Percentiles rank a stretch among this genome's conserved stretches.
Evolutionary conservation across 2,329 filamentous ascomycete genomes (phyloP).

Genomic region (Coniochaeta prunicola): DNA sequence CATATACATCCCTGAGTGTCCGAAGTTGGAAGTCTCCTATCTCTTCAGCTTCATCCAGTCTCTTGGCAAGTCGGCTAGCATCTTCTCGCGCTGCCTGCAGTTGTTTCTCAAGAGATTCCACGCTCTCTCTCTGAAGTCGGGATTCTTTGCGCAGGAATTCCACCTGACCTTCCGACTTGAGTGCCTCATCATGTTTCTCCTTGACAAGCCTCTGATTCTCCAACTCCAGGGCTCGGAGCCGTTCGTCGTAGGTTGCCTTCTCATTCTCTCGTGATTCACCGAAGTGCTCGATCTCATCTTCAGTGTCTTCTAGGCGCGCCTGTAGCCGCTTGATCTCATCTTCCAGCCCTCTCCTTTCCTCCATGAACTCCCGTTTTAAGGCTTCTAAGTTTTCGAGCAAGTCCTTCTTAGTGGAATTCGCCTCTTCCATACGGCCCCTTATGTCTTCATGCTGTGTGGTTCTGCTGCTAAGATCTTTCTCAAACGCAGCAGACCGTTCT

Average conservation of each 20-base stretch:
- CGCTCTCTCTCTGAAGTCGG: conserved; percentile 50
- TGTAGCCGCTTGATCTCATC: conserved; percentile 71
- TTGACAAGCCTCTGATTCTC: conserved; percentile 61
- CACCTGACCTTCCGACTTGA: conserved; percentile 54
- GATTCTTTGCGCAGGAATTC: conserved; percentile 56
- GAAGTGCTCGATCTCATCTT: conserved; percentile 85
- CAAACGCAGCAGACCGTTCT: conserved; percentile 57
- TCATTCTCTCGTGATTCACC: conserved; percentile 79
- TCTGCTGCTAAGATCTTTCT: conserved; percentile 60
- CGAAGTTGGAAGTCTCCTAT: conserved; percentile 42
- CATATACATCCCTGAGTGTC: conserved; percentile 51
- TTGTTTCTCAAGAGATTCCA: conserved; percentile 50
- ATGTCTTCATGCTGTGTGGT: conserved; percentile 52
- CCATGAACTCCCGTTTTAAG: conserved; percentile 78
- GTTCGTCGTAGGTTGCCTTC: conserved; percentile 62
- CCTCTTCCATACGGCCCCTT: conserved; percentile 71
- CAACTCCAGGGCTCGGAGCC: conserved; percentile 58
- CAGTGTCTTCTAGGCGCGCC: conserved; percentile 74
- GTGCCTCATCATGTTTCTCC: conserved; percentile 47
- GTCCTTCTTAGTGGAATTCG: conserved; percentile 86
- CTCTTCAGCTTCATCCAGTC: conserved; percentile 43
- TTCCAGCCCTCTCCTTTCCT: conserved; percentile 77
- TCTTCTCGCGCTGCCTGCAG: conserved; percentile 49
- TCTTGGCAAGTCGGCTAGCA: conserved; percentile 40
- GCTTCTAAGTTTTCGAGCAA: conserved; percentile 92